Base-by-base conservation (phyloP, 495 filamentous ascomycete genomes). In the Parathielavia hyrcaniae region DNA sequence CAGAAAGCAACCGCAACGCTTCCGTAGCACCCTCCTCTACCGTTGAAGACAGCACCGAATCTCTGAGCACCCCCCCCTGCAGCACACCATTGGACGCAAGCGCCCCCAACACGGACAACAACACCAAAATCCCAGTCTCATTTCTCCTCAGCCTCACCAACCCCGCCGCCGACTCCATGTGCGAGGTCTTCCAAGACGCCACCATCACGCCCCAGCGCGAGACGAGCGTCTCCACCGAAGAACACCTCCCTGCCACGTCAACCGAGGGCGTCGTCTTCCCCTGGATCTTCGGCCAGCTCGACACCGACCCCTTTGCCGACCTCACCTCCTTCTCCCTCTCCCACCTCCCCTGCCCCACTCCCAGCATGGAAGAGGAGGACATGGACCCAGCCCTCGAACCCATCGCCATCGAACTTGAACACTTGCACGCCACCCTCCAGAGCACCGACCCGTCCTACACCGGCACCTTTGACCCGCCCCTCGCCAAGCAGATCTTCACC, bases 401-500 rank as follows among this genome's bases (percentile, higher is more conserved):
- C 13, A 45, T 59, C 19, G 36, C 59, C 3, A 11, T 19, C 45
- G 20, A 38, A 4, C 52, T 63, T 6, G 23, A 46, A 2, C 4
- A 13, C 45, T 45, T 55, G 0, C 56, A 63, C 46, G 10, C 4
- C 30, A 46, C 35, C 16, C 20, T 52, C 1, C 0, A 7, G 5
- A 4, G 30, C 45, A 41, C 36, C n/a, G 36, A 51, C 40, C 23
- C 34, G 5, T 17, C 32, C 16, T 55, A 63, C 57, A n/a, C 19
- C 23, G 50, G 13, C 7, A 38, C 20, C 56, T 71, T 50, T 54
- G 70, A 34, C 56, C 55, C 49, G 64, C 65, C 39, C 64, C 69
- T 50, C 61, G 66, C 48, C 64, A 63, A 14, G 52, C 63, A 23
- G 55, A 61, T 53, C 65, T 61, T 57, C 66, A 67, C 20, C 67